A percentile compares a stretch with the other conserved stretches of the same genome.
Evolutionary conservation across 163 green algal species (phyloP).

Genomic region (Prototheca wickerhamii): DNA sequence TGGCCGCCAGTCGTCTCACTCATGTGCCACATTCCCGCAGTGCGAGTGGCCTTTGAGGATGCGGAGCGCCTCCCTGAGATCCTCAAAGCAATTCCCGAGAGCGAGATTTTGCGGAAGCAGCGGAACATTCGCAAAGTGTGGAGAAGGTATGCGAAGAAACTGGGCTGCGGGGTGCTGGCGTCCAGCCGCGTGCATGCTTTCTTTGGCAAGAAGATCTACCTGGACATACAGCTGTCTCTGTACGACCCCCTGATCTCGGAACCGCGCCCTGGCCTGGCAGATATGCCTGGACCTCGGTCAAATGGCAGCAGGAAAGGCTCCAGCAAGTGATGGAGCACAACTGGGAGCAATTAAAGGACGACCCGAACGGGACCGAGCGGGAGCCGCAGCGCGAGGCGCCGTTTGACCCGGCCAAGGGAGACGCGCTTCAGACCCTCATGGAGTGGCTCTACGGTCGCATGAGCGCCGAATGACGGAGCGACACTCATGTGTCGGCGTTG

Average conservation of each 20-base stretch:
- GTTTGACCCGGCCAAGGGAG: neutral
- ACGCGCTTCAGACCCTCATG: neutral
- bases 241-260: neutral
- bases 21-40: neutral
- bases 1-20: neutral
- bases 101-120: neutral
- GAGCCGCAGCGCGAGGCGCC: neutral
- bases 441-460: constrained; percentile 1
- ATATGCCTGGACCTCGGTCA: neutral
- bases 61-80: neutral
- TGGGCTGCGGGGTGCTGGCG: neutral
- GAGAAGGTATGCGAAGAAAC: neutral
- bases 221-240: neutral
- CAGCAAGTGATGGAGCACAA: neutral
- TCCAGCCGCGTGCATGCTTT: neutral
- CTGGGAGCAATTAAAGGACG: neutral
- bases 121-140: neutral
- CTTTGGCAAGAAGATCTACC: neutral
- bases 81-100: neutral
- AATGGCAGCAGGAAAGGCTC: neutral
- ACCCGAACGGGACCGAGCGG: neutral
- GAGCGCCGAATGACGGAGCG: no score
- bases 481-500: no score
- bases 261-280: neutral
- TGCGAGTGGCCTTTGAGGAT: neutral